Base-by-base conservation (phyloP, 106 monocot species). In the Allium sativum region DNA sequence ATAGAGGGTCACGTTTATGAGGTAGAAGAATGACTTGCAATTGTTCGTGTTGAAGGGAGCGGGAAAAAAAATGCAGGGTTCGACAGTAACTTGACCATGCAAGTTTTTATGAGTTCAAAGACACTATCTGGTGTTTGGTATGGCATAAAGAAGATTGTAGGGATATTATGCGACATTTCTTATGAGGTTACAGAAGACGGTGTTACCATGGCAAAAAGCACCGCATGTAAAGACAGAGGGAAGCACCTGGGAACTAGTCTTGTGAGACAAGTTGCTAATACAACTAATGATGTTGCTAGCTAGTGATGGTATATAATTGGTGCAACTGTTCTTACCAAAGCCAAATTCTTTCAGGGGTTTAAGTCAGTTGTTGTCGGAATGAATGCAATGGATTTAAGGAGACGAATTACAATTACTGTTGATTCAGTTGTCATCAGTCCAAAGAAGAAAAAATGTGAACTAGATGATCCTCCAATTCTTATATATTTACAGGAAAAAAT, bases 171-270 rank as follows among this genome's bases (percentile, higher is more conserved):
- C n/a, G n/a, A n/a, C n/a, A n/a, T n/a, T n/a, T n/a, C n/a, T n/a
- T n/a, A 88, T 0, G 89, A 93, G 69, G 89, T 93, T 12, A 93
- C 93, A 70, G 89, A 93, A 68, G 93, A 93, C 70, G 93, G 93
- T 47, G 93, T 89, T 18, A 89, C 93, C 61, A 89, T 89, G 64
- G 89, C 93, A 18, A 93, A 93, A 80, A 80, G 81, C 72, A 86
- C 89, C 55, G 89, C 89, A 41, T 93, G 89, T 46, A 89, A 83
- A 48, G 89, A 93, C 56, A 80, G 83, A 56, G 73, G 80, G 13
- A 93, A 86, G 58, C 89, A 93, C 59, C 65, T 89, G 61, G 89
- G 93, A 54, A 89, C 93, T 7, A 83, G 83, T 72, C 90, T 90
- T 67, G 90, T 85, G 47, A 90, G 86, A 67, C 90, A 90, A 64